phyloP scores from a whole-genome alignment of 345 rosid genomes.

The Bruguiera sexangula region DNA sequence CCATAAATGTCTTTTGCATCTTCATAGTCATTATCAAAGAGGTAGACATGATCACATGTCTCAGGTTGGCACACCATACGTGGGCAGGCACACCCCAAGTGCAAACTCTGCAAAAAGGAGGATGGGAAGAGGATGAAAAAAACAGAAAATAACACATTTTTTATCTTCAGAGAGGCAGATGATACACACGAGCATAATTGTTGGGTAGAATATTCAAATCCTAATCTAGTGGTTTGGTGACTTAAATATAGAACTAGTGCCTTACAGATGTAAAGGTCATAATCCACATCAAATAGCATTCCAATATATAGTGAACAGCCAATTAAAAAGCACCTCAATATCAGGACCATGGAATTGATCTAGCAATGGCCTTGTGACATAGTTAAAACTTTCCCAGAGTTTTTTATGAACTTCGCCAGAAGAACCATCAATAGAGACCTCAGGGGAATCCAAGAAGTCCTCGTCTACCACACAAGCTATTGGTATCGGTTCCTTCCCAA shows the following conservation, averaged over 20 bases:
- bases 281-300: not conserved
- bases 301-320: slow-evolving; percentile 1
- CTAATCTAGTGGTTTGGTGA: not conserved
- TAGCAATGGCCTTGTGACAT: slow-evolving; percentile 56
- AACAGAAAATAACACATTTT: not conserved
- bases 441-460: slow-evolving; percentile 38
- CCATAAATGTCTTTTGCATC: slow-evolving; percentile 87
- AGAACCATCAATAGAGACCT: slow-evolving; percentile 23
- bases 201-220: not conserved
- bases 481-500: slow-evolving; percentile 71
- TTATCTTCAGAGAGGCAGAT: not conserved
- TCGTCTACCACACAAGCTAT: slow-evolving; percentile 74
- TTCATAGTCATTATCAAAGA: slow-evolving; percentile 81
- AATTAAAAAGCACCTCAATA: slow-evolving; percentile 49
- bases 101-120: slow-evolving; percentile 50
- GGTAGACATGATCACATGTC: slow-evolving; percentile 87
- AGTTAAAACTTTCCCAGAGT: slow-evolving; percentile 83
- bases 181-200: not conserved
- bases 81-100: slow-evolving; percentile 67
- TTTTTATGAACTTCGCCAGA: slow-evolving; percentile 28
- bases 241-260: not conserved
- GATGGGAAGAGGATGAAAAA: not conserved
- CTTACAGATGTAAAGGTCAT: not conserved
- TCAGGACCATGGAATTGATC: slow-evolving; percentile 46
- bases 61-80: slow-evolving; percentile 57